Evolutionary conservation across 2,329 filamentous ascomycete species (phyloP).

Genomic region (Epicoccum nigrum): DNA sequence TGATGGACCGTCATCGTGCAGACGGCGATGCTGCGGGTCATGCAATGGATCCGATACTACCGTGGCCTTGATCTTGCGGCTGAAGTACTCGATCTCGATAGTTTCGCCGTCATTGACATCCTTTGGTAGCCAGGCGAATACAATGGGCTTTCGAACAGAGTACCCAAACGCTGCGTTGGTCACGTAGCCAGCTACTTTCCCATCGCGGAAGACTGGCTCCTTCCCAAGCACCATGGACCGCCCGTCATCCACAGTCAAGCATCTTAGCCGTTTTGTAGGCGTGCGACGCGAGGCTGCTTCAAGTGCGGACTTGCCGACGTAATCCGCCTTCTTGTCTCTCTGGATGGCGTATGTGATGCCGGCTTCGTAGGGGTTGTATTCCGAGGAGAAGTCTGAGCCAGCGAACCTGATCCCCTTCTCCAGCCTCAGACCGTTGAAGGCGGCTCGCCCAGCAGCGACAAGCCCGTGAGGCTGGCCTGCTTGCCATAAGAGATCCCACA

Average conservation of each 20-base stretch:
- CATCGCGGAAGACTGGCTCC: slow-evolving; percentile 63
- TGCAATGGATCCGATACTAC: slow-evolving; percentile 59
- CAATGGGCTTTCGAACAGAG: slow-evolving; percentile 63
- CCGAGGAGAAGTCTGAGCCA: slow-evolving; percentile 65
- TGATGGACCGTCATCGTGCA: slow-evolving; percentile 36
- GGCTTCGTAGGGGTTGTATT: slow-evolving; percentile 66
- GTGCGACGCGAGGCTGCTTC: slow-evolving; percentile 49
- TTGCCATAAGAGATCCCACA: slow-evolving; percentile 65
- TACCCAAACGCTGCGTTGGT: slow-evolving; percentile 68
- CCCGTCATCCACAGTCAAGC: slow-evolving; percentile 63
- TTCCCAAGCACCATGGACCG: slow-evolving; percentile 65
- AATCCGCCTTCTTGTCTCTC: slow-evolving; percentile 53
- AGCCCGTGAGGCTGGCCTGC: slow-evolving; percentile 62
- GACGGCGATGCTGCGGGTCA: slow-evolving; percentile 50
- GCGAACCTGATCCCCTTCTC: slow-evolving; percentile 66
- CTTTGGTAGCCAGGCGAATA: slow-evolving; percentile 63
- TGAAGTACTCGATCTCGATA: slow-evolving; percentile 69
- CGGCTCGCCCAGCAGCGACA: slow-evolving; percentile 63
- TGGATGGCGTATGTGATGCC: slow-evolving; percentile 61
- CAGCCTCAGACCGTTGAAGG: slow-evolving; percentile 64
- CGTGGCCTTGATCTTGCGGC: slow-evolving; percentile 59
- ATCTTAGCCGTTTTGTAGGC: slow-evolving; percentile 50
- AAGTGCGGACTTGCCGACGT: slow-evolving; percentile 60
- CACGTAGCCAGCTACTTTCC: slow-evolving; percentile 61
- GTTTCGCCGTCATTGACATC: slow-evolving; percentile 54